phyloP scores from a whole-genome alignment of 2,329 filamentous ascomycete species.

The Colletotrichum sojae region DNA sequence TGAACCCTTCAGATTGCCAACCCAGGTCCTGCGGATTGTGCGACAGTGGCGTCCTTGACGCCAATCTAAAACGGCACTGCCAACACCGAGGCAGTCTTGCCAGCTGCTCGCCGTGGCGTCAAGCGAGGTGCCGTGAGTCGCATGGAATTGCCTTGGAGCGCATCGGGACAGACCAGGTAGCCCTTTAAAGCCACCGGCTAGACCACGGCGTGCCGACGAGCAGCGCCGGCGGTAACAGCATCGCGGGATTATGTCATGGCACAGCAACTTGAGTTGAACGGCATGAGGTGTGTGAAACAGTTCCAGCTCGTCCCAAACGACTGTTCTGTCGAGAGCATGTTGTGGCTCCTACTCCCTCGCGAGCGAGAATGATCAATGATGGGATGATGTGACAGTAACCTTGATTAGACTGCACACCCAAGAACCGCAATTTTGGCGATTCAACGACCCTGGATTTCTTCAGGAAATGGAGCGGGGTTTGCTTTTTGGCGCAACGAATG shows the following conservation, averaged over 20 bases:
- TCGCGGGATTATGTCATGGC: background rate
- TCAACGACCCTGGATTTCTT: background rate
- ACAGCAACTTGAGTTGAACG: constrained; percentile 28
- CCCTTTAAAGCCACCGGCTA: background rate
- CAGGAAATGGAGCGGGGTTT: background rate
- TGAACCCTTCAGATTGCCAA: constrained; percentile 18
- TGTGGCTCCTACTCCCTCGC: constrained; percentile 7
- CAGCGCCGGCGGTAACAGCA: background rate
- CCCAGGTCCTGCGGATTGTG: constrained; percentile 9
- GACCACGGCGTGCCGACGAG: background rate
- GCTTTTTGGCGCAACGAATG: background rate
- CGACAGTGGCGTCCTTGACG: constrained; percentile 2
- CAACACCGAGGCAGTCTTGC: background rate
- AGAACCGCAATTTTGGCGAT: too few species aligned
- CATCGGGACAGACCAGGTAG: background rate
- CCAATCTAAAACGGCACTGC: constrained; percentile 22
- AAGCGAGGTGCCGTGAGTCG: background rate
- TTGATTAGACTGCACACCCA: constrained; percentile 19
- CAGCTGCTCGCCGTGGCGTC: background rate
- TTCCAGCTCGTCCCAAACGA: constrained; percentile 22
- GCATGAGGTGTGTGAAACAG: constrained; percentile 18
- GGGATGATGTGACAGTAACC: constrained; percentile 24
- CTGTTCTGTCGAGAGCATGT: background rate
- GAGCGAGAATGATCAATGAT: constrained; percentile 22
- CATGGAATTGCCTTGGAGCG: background rate